phyloP scores from a whole-genome alignment of 495 filamentous ascomycete genomes.

The Talaromyces stipitatus region DNA sequence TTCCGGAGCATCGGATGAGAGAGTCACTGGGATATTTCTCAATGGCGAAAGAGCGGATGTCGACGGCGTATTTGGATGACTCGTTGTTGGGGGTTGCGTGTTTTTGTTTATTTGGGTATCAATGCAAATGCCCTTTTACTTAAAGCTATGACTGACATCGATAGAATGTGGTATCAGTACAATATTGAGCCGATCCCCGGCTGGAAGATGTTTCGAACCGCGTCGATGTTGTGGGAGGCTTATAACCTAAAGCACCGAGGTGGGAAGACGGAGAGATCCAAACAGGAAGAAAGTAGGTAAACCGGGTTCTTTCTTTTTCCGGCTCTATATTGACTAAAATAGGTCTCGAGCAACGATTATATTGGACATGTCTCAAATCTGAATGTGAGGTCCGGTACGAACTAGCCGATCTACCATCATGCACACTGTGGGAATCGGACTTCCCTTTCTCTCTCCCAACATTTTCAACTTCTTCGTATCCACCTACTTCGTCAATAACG shows the following conservation, averaged over 20 bases:
- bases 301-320: neutral
- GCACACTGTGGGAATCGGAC: slow-evolving; percentile 24
- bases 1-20: slow-evolving; percentile 18
- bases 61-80: slow-evolving; percentile 24
- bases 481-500: slow-evolving; percentile 5
- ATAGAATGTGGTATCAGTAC: slow-evolving; percentile 34
- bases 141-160: neutral
- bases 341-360: slow-evolving; percentile 30
- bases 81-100: slow-evolving; percentile 27
- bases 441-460: slow-evolving; percentile 26
- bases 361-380: slow-evolving; percentile 34
- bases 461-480: slow-evolving; percentile 20
- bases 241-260: slow-evolving; percentile 21
- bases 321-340: neutral
- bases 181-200: slow-evolving; percentile 30
- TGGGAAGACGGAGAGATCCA: slow-evolving; percentile 20
- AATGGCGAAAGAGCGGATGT: slow-evolving; percentile 29
- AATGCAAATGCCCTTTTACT: neutral
- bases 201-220: slow-evolving; percentile 32
- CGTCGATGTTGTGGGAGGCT: slow-evolving; percentile 32
- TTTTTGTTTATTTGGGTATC: slow-evolving; percentile 29
- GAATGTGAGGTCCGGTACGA: slow-evolving; percentile 35
- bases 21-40: slow-evolving; percentile 20
- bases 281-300: slow-evolving; percentile 24
- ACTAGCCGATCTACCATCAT: slow-evolving; percentile 20